Conservation (phyloP, 176 grass and related monocot genomes). For the Miscanthus lutarioriparius region DNA sequence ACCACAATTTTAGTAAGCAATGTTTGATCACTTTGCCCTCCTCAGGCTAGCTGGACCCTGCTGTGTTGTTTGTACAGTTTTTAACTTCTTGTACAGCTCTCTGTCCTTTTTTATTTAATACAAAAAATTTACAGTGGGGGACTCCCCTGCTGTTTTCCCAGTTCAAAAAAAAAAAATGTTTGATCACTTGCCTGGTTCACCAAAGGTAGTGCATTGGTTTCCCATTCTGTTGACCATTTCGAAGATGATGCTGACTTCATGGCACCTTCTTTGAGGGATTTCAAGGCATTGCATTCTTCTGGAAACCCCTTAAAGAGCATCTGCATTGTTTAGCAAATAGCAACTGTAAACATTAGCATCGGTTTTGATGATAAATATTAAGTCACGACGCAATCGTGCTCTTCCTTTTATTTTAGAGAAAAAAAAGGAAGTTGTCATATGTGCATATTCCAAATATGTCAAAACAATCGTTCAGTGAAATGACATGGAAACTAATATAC, state of each 20-base stretch:
- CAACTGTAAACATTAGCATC: slow-evolving; percentile 13
- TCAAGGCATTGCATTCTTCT: slow-evolving; percentile 60
- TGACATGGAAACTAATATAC: slow-evolving; percentile 2
- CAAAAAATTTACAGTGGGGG: too few relatives aligned
- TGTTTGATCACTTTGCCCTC: background rate
- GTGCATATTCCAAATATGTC: background rate
- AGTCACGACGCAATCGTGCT: background rate
- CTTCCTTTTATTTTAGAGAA: background rate
- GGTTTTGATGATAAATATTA: background rate
- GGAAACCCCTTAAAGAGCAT: slow-evolving; percentile 95
- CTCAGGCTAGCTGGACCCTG: too few relatives aligned
- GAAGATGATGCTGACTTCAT: slow-evolving; percentile 57
- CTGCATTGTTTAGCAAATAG: slow-evolving; percentile 37
- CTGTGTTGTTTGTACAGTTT: too few relatives aligned
- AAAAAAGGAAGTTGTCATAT: background rate
- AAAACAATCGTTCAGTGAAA: slow-evolving; percentile 17
- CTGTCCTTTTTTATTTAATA: too few relatives aligned
- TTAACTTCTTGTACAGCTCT: too few relatives aligned
- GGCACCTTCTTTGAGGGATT: slow-evolving; percentile 68
- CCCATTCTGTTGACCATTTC: slow-evolving; percentile 80
- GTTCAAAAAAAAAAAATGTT: background rate
- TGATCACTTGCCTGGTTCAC: slow-evolving; percentile 41
- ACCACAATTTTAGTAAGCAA: background rate
- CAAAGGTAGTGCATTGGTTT: slow-evolving; percentile 62
- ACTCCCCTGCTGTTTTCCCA: too few relatives aligned